phyloP scores from a whole-genome alignment of 2,329 filamentous ascomycete genomes.

The Bipolaris bicolor region DNA sequence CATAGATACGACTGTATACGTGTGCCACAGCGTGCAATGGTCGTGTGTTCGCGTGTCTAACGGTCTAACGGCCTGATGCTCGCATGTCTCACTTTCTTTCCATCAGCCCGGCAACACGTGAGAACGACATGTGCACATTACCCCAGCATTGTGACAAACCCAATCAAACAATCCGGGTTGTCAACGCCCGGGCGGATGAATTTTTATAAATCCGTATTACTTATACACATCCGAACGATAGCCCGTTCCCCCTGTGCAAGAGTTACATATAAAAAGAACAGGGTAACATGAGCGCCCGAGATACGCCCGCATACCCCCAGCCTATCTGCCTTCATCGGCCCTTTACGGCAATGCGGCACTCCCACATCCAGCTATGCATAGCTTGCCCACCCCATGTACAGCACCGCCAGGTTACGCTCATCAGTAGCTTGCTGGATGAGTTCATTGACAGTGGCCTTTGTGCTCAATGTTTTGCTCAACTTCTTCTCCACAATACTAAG shows the following conservation, averaged over 20 bases:
- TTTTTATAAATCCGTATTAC: slow-evolving; percentile 5
- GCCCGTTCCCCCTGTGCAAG: not conserved
- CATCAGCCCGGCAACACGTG: not conserved
- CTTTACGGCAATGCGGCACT: not conserved
- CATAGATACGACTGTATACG: not conserved
- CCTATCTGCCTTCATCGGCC: not conserved
- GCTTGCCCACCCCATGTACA: slow-evolving; percentile 62
- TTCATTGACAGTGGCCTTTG: slow-evolving; percentile 94
- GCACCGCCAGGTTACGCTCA: slow-evolving; percentile 85
- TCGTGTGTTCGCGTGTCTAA: not conserved
- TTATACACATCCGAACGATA: slow-evolving; percentile 1
- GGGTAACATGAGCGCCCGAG: not conserved
- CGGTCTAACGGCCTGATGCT: not conserved
- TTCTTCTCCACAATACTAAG: slow-evolving; percentile 96
- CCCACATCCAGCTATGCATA: slow-evolving; percentile 28
- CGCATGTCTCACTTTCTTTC: not conserved
- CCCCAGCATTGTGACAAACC: not conserved
- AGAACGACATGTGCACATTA: not conserved
- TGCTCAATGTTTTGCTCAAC: slow-evolving; percentile 89
- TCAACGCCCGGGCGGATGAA: not conserved
- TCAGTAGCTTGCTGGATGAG: slow-evolving; percentile 95
- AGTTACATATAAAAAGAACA: not conserved
- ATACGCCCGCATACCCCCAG: not conserved
- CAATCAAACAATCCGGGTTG: not conserved
- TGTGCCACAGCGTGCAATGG: not conserved